Base-by-base conservation (phyloP, 305 asterid species). In the Andrographis paniculata region DNA sequence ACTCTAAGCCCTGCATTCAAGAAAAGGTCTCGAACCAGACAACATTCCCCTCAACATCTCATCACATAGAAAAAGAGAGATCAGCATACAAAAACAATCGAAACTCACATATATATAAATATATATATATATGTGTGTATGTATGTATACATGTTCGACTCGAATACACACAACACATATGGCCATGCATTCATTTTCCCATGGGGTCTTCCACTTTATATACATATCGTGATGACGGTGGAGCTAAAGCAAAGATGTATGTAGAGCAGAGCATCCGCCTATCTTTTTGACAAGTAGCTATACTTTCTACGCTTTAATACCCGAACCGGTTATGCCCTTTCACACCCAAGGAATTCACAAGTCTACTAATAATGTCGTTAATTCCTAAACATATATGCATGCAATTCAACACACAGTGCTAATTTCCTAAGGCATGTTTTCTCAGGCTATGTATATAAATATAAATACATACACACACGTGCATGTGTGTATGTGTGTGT, bases 1-100 rank as follows among this genome's bases (percentile, higher is more conserved):
- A n/a, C n/a, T 2, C 18, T n/a, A 16, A n/a, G 20, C 14, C 33
- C n/a, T n/a, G n/a, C n/a, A 15, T 52, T 6, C 17, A 21, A 17
- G 78, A 70, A 67, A n/a, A 57, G 75, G 71, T 65, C 70, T 79
- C 77, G 73, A 79, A 67, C 77, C 81, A 70, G 81, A 65, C 81
- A 79, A 50, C 89, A 71, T 56, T 46, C 89, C 76, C 82, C 84
- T 65, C 74, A 79, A 70, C 82, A 49, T 28, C 52, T 17, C 69
- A 50, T 48, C 50, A 58, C 68, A 56, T 3, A 21, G 6, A 33
- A 4, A 33, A 2, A 33, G 38, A 33, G 14, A 33, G 38, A 7
- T 4, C 8, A n/a, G 8, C 8, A 24, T 8, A 24, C 30, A 24
- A 24, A 4, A 24, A 24, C 6, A 8, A 6, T 33, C 12, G 12